phyloP scores from a whole-genome alignment of 2,329 filamentous ascomycete genomes.

The Ascochyta clinopodiicola region DNA sequence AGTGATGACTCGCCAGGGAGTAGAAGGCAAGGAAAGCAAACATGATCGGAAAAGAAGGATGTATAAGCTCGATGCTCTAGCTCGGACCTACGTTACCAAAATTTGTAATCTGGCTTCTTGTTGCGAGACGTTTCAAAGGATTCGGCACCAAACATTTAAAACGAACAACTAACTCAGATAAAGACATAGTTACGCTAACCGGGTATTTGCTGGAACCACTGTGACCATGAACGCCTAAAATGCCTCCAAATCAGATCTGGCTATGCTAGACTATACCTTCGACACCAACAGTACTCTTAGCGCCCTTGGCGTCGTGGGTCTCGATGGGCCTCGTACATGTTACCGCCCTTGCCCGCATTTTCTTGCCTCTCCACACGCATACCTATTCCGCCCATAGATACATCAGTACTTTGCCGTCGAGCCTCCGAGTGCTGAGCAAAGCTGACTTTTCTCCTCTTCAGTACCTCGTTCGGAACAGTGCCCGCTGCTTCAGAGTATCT shows the following conservation, averaged over 20 bases:
- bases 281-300: background rate
- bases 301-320: constrained; percentile 4
- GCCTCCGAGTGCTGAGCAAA: background rate
- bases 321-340: constrained; percentile 3
- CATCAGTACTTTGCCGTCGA: background rate
- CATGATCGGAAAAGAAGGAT: no score
- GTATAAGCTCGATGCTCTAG: no score
- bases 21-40: no score
- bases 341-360: background rate
- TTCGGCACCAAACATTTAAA: no score
- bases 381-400: background rate
- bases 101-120: no score
- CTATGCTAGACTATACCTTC: background rate
- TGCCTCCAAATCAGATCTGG: background rate
- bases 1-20: no score
- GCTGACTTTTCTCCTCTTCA: background rate
- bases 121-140: no score
- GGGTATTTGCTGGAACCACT: background rate
- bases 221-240: background rate
- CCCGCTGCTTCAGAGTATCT: background rate
- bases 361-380: background rate
- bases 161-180: no score
- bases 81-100: no score
- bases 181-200: background rate
- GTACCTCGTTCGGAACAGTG: background rate